Base-by-base conservation (phyloP, 352 stramenopile species). In the Pythium brachiatum region DNA sequence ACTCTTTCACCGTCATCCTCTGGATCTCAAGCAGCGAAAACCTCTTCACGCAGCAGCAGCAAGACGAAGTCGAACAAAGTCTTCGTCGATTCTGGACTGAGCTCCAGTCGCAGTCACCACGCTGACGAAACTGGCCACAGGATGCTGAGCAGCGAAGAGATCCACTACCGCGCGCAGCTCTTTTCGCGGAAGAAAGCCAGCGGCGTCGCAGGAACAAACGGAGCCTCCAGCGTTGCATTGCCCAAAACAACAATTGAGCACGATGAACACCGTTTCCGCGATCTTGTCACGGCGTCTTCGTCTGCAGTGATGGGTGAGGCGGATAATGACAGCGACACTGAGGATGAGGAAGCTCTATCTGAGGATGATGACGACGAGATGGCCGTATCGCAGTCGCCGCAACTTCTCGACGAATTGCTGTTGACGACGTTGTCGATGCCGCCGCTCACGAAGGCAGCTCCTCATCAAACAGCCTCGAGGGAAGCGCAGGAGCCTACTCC, bases 351-450 rank as follows among this genome's bases (percentile, higher is more conserved):
- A 44, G 48, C 56, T 3, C 62, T 87, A 1, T 84, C 70, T 0
- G 78, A 78, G 43, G 73, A 87, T 16, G 81, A 89, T 25, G 79
- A 86, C 16, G 81, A 92, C n/a, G 57, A 67, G 44, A 44, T 44
- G 59, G 76, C 81, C 7, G 76, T 90, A 2, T 72, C 72, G 0
- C 79, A 90, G 52, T 93, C 83, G 0, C 72, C 79, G 9, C 80
- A 91, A 38, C 50, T 88, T 6, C 72, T 93, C 0, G 83, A 93
- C 16, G 83, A 93, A 56, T 44, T 91, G 26, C 60, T 93, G 27
- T 53, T 93, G 1, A 90, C 80, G n/a, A 93, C 81, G 6, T 52
- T 93, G 27, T 89, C 81, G 7, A 81, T 91, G 76, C 82, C 82
- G 0, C 79, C 79, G 18, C 51, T 89, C 7, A 65, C 69, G 11